Conservation (phyloP, 2,329 filamentous ascomycete genomes). For the Huntiella moniliformis region DNA sequence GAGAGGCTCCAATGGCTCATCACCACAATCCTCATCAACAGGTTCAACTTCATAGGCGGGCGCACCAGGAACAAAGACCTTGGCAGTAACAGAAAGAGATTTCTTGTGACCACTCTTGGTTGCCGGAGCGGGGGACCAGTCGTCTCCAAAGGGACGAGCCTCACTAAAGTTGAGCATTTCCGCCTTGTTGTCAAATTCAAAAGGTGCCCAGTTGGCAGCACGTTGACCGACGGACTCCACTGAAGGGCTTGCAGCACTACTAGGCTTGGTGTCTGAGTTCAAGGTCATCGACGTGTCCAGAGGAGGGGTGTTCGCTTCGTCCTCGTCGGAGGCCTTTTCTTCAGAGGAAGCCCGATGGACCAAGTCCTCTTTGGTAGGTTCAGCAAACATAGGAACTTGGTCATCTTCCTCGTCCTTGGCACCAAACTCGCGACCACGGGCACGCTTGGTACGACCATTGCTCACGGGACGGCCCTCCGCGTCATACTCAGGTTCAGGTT, state of each 20-base stretch:
- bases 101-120: conserved; percentile 21
- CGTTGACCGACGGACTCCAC: conserved; percentile 32
- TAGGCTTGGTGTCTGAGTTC: conserved; percentile 35
- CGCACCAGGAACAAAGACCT: conserved; percentile 41
- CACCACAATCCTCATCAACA: conserved; percentile 12
- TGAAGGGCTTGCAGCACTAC: conserved; percentile 32
- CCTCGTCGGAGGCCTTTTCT: conserved; percentile 18
- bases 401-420: conserved; percentile 41
- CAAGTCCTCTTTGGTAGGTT: conserved; percentile 19
- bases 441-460: conserved; percentile 57
- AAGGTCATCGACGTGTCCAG: conserved; percentile 27
- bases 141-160: conserved; percentile 30
- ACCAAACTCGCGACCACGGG: conserved; percentile 30
- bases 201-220: conserved; percentile 36
- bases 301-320: conserved; percentile 24
- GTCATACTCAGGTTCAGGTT: conserved; percentile 18
- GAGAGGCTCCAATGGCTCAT: conserved; percentile 11
- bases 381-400: conserved; percentile 56
- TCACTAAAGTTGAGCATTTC: conserved; percentile 33
- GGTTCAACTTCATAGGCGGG: conserved; percentile 16
- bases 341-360: conserved; percentile 14
- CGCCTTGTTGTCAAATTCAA: conserved; percentile 34
- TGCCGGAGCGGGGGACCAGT: conserved; percentile 24
- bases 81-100: conserved; percentile 52
- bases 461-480: conserved; percentile 41